Conservation (phyloP, 2,329 filamentous ascomycete species). For the Elsinoe ampelina region DNA sequence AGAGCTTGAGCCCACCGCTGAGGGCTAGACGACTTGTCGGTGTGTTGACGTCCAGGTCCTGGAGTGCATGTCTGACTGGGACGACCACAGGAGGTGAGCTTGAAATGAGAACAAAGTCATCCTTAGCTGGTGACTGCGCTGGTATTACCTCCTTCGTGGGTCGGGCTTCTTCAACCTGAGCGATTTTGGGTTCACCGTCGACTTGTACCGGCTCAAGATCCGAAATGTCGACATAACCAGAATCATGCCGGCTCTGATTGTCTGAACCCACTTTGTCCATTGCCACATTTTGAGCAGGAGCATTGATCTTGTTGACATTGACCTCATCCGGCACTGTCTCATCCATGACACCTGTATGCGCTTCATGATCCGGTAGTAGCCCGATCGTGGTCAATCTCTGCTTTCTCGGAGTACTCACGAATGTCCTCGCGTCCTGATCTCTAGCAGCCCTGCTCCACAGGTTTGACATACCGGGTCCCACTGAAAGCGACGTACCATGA, state of each 20-base stretch:
- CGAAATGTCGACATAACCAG: conserved; percentile 17
- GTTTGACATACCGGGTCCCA: conserved; percentile 29
- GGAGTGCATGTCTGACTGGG: conserved; percentile 19
- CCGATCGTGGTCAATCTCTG: no score
- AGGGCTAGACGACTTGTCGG: conserved; percentile 8
- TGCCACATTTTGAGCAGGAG: background rate
- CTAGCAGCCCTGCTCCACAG: conserved; percentile 66
- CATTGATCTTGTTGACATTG: background rate
- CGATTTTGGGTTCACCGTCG: background rate
- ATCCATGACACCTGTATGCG: background rate
- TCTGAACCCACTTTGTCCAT: background rate
- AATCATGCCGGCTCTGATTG: conserved; percentile 11
- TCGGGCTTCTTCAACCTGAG: background rate
- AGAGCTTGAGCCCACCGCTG: conserved; percentile 2
- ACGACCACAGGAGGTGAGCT: background rate
- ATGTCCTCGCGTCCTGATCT: conserved; percentile 46
- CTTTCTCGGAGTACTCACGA: background rate
- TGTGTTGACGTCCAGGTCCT: conserved; percentile 22
- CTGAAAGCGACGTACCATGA: conserved; percentile 23
- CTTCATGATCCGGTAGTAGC: background rate
- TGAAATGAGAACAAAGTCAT: conserved; percentile 5
- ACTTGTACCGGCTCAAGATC: conserved; percentile 1
- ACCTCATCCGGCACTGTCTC: background rate
- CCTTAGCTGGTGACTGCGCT: background rate
- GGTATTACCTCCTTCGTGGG: background rate